These are phyloP conservation scores for Arthrobotrys conoides DNA, from an alignment of 2,329 filamentous ascomycete genomes.

Conservation along the genomic window DNA sequence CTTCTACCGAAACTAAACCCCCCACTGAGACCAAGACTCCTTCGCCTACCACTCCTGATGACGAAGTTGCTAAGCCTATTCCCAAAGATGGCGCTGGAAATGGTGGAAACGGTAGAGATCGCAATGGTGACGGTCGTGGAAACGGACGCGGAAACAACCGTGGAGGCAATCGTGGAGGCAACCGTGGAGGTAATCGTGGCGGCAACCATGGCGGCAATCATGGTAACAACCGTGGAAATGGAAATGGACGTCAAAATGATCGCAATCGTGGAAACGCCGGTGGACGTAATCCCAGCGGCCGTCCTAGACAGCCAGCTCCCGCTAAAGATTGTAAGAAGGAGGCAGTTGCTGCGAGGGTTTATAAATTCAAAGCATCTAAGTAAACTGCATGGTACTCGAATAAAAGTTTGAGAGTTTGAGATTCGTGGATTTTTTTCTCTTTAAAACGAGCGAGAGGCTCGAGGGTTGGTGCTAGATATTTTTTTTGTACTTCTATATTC, in stretches of 20 bases:
- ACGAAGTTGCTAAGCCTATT: constrained; percentile 15
- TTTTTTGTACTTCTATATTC: constrained; percentile 24
- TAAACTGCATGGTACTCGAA: neutral
- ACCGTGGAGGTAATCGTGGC: too few relatives aligned
- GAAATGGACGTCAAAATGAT: constrained; percentile 3
- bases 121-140: constrained; percentile 32
- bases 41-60: constrained; percentile 10
- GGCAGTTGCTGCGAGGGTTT: neutral
- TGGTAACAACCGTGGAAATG: neutral
- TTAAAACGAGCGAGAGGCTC: too few relatives aligned
- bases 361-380: too few relatives aligned
- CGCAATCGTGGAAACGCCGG: constrained; percentile 8
- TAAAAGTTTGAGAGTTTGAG: neutral
- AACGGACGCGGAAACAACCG: constrained; percentile 6
- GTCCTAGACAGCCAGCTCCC: neutral
- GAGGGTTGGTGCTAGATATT: too few relatives aligned
- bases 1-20: neutral
- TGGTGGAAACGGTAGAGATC: neutral
- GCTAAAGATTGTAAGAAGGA: constrained; percentile 29
- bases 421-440: too few relatives aligned
- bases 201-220: too few relatives aligned
- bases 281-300: neutral
- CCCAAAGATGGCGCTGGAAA: constrained; percentile 27
- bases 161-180: constrained; percentile 8
- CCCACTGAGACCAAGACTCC: constrained; percentile 7